A percentile compares a stretch with the other conserved stretches of the same genome.
These are phyloP conservation scores for Stachybotrys elegans DNA, from an alignment of 2,329 filamentous ascomycete species.

Conservation along the genomic window DNA sequence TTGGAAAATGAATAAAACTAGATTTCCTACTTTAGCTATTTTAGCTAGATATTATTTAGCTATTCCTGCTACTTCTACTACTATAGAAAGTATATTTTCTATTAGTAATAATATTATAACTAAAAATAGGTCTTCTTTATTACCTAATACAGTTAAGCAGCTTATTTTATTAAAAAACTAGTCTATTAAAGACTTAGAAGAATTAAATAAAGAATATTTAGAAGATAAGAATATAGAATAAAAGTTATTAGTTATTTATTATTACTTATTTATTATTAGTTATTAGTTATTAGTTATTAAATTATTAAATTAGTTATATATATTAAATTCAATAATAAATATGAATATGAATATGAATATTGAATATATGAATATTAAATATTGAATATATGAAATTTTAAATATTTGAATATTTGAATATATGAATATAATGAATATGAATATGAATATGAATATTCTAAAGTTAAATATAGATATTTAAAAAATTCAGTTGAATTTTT, in stretches of 20 bases:
- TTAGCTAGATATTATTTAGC: not conserved
- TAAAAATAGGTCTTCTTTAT: not conserved
- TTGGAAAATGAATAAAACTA: not conserved
- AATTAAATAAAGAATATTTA: not conserved
- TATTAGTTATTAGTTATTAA: no score
- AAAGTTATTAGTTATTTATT: not conserved
- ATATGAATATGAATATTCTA: no score
- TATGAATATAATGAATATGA: no score
- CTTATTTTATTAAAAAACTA: not conserved
- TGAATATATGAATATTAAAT: no score
- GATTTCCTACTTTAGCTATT: not conserved
- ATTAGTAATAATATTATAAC: not conserved
- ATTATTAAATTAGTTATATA: no score
- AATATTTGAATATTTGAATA: no score
- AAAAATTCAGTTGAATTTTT: no score
- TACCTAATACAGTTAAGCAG: not conserved
- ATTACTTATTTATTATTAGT: not conserved
- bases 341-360: no score
- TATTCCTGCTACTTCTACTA: not conserved
- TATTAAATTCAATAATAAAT: no score
- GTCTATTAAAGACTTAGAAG: not conserved
- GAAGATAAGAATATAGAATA: not conserved
- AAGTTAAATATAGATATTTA: no score
- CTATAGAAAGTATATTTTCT: not conserved
- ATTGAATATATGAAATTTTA: no score